Evolutionary conservation across 2,329 filamentous ascomycete genomes (phyloP), one percentile per base, ranked within the genome.

Genomic region (Didymella pinodella): DNA sequence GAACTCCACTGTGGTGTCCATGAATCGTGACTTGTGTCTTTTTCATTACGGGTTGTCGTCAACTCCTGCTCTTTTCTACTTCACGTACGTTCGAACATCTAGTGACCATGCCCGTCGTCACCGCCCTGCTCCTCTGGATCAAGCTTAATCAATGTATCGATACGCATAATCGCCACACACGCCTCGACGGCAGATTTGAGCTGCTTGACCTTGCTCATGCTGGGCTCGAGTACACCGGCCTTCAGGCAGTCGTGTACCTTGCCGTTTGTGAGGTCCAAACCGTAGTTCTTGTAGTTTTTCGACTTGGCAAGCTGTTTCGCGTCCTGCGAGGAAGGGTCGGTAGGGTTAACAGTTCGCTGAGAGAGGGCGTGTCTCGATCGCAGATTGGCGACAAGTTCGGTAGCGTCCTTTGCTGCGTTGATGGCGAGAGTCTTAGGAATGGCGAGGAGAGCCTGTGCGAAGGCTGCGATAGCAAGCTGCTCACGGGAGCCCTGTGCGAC

Each of bases 271-370:
- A 99, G 83, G 78, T 99, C 96, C 58, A 99, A 84, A 49, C 95
- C 95, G 79, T 99, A 99, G 85, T 99, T 99, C 83, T 94, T 95
- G 85, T 98, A 99, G 71, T 91, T 91, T 88, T 97, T 97, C 82
- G 94, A 95, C 79, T 92, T 92, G 48, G 93, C 92, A 58, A 95
- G 85, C 52, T 88, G 88, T 85, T 96, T 97, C 78, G 95, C 92
- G 72, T 96, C 90, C 78, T 94, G 91, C 29, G 77, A 75, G 7
- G 74, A 69, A 16, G 79, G 75, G 51, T 85, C 88, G 68, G 93
- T 91, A 65, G 97, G 92, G 56, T 71, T 69, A 38, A 71, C 65
- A 65, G 93, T 92, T 69, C 93, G 91, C 81, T 99, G 95, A 58
- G 93, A 96, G 48, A 97, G 86, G 32, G 95, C 94, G 78, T 99